These are phyloP conservation scores for Tetrastigma voinierianum DNA, from an alignment of 164 flowering plant species.

Conservation along the genomic window DNA sequence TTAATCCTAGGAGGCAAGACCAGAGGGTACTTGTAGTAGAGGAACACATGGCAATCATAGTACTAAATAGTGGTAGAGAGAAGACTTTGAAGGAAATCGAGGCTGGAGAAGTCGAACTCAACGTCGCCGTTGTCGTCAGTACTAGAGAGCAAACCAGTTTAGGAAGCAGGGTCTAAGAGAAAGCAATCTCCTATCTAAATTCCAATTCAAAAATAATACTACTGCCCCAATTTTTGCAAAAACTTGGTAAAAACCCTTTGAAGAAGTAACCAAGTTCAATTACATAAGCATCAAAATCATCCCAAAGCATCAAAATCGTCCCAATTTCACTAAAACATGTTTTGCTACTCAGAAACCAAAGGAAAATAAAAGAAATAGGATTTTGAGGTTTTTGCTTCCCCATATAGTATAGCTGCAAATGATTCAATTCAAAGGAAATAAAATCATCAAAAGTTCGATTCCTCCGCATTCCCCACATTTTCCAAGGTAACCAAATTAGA, in stretches of 20 bases:
- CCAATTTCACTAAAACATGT: not conserved
- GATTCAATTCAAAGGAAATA: too few relatives aligned
- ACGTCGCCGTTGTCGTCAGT: conserved; percentile 41
- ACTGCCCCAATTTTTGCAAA: too few relatives aligned
- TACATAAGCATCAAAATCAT: too few relatives aligned
- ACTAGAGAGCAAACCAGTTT: conserved; percentile 35
- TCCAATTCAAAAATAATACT: too few relatives aligned
- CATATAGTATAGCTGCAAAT: too few relatives aligned
- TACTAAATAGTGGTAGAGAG: conserved; percentile 69
- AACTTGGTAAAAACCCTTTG: too few relatives aligned
- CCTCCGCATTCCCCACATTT: not conserved
- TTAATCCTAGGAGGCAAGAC: conserved; percentile 87
- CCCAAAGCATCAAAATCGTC: too few relatives aligned
- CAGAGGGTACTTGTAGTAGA: conserved; percentile 83
- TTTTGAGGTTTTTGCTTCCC: too few relatives aligned
- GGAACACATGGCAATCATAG: conserved; percentile 81
- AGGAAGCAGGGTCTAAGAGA: conserved; percentile 34
- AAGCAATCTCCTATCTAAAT: not conserved
- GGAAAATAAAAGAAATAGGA: not conserved
- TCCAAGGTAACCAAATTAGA: conserved; percentile 8
- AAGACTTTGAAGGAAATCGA: conserved; percentile 53
- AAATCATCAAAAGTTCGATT: not conserved
- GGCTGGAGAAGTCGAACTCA: conserved; percentile 66
- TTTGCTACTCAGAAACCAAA: conserved; percentile 5
- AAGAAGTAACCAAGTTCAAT: too few relatives aligned